phyloP scores from a whole-genome alignment of 345 rosid species.

The Euphorbia lathyris region DNA sequence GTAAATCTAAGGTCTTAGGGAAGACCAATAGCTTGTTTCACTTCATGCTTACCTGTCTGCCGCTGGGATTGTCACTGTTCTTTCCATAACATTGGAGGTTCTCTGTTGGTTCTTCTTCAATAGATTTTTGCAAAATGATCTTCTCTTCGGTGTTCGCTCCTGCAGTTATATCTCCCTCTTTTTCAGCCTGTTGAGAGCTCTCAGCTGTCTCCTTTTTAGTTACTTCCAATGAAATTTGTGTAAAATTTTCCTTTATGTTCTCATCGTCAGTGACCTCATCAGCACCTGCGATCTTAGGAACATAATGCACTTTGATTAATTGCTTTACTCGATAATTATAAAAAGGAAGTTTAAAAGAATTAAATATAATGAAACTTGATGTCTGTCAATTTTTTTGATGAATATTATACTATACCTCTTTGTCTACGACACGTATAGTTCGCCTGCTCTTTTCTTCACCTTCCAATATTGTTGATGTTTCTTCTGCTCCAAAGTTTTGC shows the following conservation, averaged over 20 bases:
- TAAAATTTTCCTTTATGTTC: constrained; percentile 5
- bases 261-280: constrained; percentile 8
- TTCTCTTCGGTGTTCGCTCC: constrained; percentile 8
- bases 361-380: neutral
- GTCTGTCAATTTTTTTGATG: neutral
- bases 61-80: neutral
- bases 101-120: constrained; percentile 6
- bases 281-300: constrained; percentile 7
- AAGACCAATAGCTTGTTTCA: neutral
- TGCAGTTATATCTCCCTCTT: constrained; percentile 1
- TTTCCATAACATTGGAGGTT: constrained; percentile 10
- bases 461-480: neutral
- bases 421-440: neutral
- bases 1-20: neutral
- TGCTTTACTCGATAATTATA: constrained; percentile 2
- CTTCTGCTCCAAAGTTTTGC: constrained; percentile 5
- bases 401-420: constrained; percentile 27
- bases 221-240: constrained; percentile 7
- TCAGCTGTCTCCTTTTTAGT: constrained; percentile 10
- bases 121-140: neutral
- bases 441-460: constrained; percentile 7
- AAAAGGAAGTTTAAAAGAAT: neutral
- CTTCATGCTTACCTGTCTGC: constrained; percentile 15
- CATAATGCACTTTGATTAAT: constrained; percentile 16
- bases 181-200: constrained; percentile 2